A percentile compares a stretch with the other conserved stretches of the same genome.
phyloP scores from a whole-genome alignment of 164 flowering plant species.

The Paratinospora sagittata region DNA sequence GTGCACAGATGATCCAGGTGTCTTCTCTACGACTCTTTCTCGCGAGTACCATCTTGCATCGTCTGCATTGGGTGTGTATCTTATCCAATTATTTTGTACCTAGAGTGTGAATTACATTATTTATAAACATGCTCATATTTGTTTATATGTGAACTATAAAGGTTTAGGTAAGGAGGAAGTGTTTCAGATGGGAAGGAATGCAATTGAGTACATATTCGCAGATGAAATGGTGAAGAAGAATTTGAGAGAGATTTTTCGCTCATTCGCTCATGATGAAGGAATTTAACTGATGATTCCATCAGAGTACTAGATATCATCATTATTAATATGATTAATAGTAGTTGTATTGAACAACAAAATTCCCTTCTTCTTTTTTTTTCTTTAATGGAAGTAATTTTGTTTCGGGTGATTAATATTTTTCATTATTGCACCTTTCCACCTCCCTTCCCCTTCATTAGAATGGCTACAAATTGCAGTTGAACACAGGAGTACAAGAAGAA shows the following conservation, averaged over 20 bases:
- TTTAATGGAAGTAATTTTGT: background rate
- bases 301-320: background rate
- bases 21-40: slow-evolving; percentile 84
- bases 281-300: background rate
- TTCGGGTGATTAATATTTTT: background rate
- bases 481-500: too few species aligned
- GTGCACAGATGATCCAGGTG: slow-evolving; percentile 91
- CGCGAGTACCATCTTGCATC: slow-evolving; percentile 67
- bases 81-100: background rate
- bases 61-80: slow-evolving; percentile 61
- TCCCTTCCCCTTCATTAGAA: too few species aligned
- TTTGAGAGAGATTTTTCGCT: slow-evolving; percentile 40
- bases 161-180: slow-evolving; percentile 66
- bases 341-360: background rate
- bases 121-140: background rate
- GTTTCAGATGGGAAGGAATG: slow-evolving; percentile 55
- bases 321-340: background rate
- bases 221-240: slow-evolving; percentile 52
- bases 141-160: slow-evolving; percentile 19
- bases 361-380: background rate
- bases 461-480: too few species aligned
- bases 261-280: slow-evolving; percentile 22
- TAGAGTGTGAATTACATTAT: background rate
- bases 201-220: slow-evolving; percentile 56
- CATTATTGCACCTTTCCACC: background rate